phyloP scores from a whole-genome alignment of 306 rosid genomes.

The Pyrus betulifolia region DNA sequence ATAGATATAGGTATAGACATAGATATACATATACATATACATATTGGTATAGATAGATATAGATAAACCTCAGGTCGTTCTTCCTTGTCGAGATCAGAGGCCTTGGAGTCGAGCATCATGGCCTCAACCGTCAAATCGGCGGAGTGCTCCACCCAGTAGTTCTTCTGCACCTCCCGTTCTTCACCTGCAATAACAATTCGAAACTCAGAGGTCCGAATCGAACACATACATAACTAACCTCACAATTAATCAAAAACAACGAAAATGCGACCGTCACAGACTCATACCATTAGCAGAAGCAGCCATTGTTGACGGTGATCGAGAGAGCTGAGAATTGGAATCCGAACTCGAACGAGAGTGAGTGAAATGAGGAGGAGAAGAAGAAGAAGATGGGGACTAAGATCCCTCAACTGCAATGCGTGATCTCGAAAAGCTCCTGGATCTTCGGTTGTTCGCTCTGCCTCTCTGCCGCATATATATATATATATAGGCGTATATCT shows the following conservation, averaged over 20 bases:
- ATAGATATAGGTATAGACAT: constrained; percentile 5
- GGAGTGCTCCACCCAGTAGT: constrained; percentile 69
- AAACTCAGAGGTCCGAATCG: not conserved
- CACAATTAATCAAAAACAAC: not conserved
- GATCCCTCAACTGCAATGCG: constrained; percentile 77
- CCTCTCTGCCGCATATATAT: constrained; percentile 66
- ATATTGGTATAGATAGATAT: not conserved
- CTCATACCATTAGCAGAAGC: not conserved
- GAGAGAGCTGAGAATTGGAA: not conserved
- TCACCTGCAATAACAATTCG: constrained; percentile 7
- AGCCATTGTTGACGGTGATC: constrained; percentile 16
- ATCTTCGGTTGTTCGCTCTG: constrained; percentile 53
- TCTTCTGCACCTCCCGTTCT: constrained; percentile 74
- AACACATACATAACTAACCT: not conserved
- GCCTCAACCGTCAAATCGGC: constrained; percentile 65
- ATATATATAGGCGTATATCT: not conserved
- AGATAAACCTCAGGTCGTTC: constrained; percentile 79
- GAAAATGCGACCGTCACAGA: not conserved
- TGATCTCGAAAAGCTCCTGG: constrained; percentile 79
- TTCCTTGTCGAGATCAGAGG: constrained; percentile 85
- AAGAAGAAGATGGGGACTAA: constrained; percentile 5
- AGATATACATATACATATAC: not conserved
- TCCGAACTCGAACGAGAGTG: not conserved
- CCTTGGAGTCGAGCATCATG: constrained; percentile 96
- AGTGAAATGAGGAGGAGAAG: not conserved